phyloP scores from a whole-genome alignment of 257 asterid genomes.

The Prunella vulgaris region DNA sequence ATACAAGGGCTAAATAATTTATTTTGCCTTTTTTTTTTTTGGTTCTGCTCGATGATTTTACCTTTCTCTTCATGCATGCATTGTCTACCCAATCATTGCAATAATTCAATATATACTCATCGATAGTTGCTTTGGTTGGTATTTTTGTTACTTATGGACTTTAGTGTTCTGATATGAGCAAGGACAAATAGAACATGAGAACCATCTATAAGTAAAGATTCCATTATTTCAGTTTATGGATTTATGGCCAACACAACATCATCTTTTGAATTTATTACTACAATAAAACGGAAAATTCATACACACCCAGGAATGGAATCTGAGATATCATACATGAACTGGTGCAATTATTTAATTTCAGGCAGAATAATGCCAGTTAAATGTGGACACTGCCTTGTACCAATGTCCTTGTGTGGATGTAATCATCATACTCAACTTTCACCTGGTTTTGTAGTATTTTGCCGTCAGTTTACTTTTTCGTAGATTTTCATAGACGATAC shows the following conservation, averaged over 20 bases:
- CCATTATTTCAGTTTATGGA: not conserved
- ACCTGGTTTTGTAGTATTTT: slow-evolving; percentile 4
- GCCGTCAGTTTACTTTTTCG: not conserved
- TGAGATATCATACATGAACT: slow-evolving; percentile 2
- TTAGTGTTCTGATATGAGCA: not conserved
- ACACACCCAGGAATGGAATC: not conserved
- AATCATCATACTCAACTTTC: slow-evolving; percentile 1
- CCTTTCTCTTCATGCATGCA: not conserved
- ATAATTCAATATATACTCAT: not conserved
- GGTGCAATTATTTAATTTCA: not conserved
- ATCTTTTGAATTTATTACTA: not conserved
- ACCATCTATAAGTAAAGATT: not conserved
- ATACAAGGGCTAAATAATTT: not conserved
- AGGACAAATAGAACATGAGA: not conserved
- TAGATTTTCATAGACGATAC: not conserved
- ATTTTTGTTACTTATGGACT: not conserved
- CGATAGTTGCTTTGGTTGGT: not conserved
- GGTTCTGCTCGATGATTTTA: not conserved
- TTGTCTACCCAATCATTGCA: not conserved
- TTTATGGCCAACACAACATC: not conserved
- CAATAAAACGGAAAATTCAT: not conserved
- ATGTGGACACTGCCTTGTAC: slow-evolving; percentile 4
- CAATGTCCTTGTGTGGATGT: not conserved
- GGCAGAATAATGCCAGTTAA: not conserved
- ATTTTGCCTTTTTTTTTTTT: not conserved